These are phyloP conservation scores for Paraurostyla sp. DNA, from an alignment of 73 alveolate genomes.

Conservation along the genomic window DNA sequence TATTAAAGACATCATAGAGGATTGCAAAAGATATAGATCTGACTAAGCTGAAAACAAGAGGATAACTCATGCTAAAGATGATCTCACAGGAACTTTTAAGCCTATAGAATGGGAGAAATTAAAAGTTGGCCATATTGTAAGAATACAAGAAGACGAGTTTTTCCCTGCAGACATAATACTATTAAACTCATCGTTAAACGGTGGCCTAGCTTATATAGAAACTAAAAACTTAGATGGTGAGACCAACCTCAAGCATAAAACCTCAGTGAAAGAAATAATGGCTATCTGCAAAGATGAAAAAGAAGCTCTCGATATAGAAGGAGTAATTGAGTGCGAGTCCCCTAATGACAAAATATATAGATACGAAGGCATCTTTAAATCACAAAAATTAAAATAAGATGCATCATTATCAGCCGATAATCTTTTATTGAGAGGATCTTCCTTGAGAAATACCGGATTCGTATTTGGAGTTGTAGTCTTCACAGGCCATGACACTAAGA, in stretches of 20 bases:
- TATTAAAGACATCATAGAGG: slow-evolving; percentile 93
- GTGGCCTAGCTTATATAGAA: slow-evolving; percentile 88
- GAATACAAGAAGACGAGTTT: slow-evolving; percentile 38
- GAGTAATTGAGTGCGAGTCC: slow-evolving; percentile 66
- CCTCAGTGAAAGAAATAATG: slow-evolving; percentile 67
- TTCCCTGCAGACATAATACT: slow-evolving; percentile 58
- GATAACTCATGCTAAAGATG: background rate
- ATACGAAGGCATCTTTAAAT: slow-evolving; percentile 40
- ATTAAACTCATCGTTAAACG: slow-evolving; percentile 29
- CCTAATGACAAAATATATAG: slow-evolving; percentile 66
- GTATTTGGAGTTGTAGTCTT: slow-evolving; percentile 88
- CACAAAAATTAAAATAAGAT: background rate
- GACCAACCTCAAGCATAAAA: slow-evolving; percentile 92
- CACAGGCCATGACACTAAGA: slow-evolving; percentile 93
- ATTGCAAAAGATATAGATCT: slow-evolving; percentile 77
- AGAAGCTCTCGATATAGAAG: background rate
- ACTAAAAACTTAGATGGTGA: slow-evolving; percentile 99
- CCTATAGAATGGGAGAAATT: slow-evolving; percentile 82
- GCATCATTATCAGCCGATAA: slow-evolving; percentile 57
- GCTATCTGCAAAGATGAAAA: background rate
- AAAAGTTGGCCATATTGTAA: slow-evolving; percentile 81
- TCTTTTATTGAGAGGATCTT: slow-evolving; percentile 87
- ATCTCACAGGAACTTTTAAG: background rate
- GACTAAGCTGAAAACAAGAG: slow-evolving; percentile 86
- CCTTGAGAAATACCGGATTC: slow-evolving; percentile 88